Conservation (phyloP, 2,329 filamentous ascomycete species). For the Fusarium azukiicola region DNA sequence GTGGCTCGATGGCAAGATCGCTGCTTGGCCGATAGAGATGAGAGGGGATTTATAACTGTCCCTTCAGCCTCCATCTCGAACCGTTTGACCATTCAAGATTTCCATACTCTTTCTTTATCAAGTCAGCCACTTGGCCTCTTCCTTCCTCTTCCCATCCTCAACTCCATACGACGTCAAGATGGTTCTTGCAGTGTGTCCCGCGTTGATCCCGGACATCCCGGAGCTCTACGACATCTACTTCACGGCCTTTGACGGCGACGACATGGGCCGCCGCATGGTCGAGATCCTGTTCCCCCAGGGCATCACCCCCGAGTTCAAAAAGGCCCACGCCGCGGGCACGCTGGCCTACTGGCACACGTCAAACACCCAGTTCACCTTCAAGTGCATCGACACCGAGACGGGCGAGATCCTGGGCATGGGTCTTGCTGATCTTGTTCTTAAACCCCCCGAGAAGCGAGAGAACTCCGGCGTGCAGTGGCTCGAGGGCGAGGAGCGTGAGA, state of each 20-base stretch:
- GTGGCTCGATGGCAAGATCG: constrained; percentile 12
- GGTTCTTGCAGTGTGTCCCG: constrained; percentile 67
- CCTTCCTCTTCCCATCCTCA: neutral
- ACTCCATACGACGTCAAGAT: constrained; percentile 49
- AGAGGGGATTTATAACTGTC: constrained; percentile 11
- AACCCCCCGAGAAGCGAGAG: constrained; percentile 64
- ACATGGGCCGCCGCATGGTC: constrained; percentile 65
- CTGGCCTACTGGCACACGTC: constrained; percentile 64
- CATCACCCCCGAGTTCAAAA: constrained; percentile 64
- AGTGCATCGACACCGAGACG: constrained; percentile 68
- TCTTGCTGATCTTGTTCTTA: constrained; percentile 67
- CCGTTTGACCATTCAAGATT: neutral
- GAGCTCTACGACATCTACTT: constrained; percentile 72
- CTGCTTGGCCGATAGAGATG: neutral
- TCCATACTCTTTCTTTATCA: constrained; percentile 3
- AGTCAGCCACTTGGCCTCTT: neutral
- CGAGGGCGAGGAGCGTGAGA: constrained; percentile 65
- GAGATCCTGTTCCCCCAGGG: constrained; percentile 65
- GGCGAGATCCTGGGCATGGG: constrained; percentile 70
- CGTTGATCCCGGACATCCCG: constrained; percentile 69
- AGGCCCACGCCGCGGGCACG: constrained; percentile 66
- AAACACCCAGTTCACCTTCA: constrained; percentile 68
- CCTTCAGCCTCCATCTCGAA: constrained; percentile 9
- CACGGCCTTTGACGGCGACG: constrained; percentile 64
- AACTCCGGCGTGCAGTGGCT: constrained; percentile 70